A percentile compares a stretch with the other conserved stretches of the same genome.
These are phyloP conservation scores for Globisporangium canariense DNA, from an alignment of 352 stramenopile species.

Conservation along the genomic window DNA sequence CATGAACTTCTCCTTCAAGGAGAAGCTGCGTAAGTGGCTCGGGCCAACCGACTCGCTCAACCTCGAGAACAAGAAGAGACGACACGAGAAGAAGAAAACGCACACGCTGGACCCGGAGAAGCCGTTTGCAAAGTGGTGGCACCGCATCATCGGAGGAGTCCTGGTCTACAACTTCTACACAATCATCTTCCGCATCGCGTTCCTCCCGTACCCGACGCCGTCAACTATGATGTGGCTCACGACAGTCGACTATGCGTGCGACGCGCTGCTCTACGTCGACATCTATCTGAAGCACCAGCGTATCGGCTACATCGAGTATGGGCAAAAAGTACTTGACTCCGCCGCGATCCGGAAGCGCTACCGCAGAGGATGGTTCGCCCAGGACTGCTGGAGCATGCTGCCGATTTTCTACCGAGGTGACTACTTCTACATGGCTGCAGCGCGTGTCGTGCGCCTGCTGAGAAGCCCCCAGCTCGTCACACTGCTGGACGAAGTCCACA, in stretches of 20 bases:
- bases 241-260: conserved; percentile 32
- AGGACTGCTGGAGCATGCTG: conserved; percentile 46
- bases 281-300: conserved; percentile 37
- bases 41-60: conserved; percentile 41
- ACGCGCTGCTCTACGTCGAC: conserved; percentile 36
- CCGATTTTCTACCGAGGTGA: conserved; percentile 37
- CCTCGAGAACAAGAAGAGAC: conserved; percentile 28
- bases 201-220: conserved; percentile 29
- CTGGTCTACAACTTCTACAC: conserved; percentile 57
- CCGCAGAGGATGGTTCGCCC: conserved; percentile 21
- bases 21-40: conserved; percentile 46
- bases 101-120: conserved; percentile 40
- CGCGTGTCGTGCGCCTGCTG: conserved; percentile 40
- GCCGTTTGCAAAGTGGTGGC: conserved; percentile 49
- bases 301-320: conserved; percentile 39
- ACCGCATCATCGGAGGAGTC: conserved; percentile 43
- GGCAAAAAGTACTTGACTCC: conserved; percentile 38
- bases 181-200: conserved; percentile 48
- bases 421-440: conserved; percentile 31
- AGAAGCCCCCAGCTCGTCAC: conserved; percentile 38
- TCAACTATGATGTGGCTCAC: conserved; percentile 28
- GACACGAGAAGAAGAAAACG: conserved; percentile 18
- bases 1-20: conserved; percentile 51
- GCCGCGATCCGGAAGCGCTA: conserved; percentile 34
- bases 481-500: conserved; percentile 40